A percentile compares a stretch with the other conserved stretches of the same genome.
These are phyloP conservation scores for Physcia stellaris DNA, from an alignment of 495 filamentous ascomycete genomes.

Conservation along the genomic window DNA sequence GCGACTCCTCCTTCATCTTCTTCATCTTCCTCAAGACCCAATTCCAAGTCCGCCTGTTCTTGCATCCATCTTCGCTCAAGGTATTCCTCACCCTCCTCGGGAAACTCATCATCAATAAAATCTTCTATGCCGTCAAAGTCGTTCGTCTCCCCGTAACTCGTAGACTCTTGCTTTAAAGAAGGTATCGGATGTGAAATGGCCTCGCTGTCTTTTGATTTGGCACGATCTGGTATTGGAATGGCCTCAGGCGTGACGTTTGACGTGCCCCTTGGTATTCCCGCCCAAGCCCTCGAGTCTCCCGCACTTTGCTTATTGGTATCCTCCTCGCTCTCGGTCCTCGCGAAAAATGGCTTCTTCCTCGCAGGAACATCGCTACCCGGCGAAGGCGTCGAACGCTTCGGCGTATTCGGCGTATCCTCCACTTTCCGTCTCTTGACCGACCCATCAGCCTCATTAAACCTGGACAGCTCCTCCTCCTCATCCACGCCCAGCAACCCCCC, in stretches of 20 bases:
- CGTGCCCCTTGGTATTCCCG: conserved; percentile 11
- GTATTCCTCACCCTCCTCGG: conserved; percentile 46
- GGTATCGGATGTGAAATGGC: conserved; percentile 13
- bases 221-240: conserved; percentile 2
- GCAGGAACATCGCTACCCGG: conserved; percentile 6
- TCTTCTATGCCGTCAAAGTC: conserved; percentile 55
- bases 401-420: conserved; percentile 13
- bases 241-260: conserved; percentile 5
- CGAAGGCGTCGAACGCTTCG: neutral
- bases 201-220: neutral
- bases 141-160: conserved; percentile 40
- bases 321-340: conserved; percentile 56
- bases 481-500: conserved; percentile 17
- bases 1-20: conserved; percentile 6
- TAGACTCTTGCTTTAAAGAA: conserved; percentile 41
- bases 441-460: conserved; percentile 39
- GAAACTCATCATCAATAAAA: conserved; percentile 31
- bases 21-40: conserved; percentile 15
- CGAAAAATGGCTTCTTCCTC: conserved; percentile 41
- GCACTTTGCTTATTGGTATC: neutral
- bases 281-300: neutral
- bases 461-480: conserved; percentile 15
- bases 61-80: conserved; percentile 46
- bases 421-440: conserved; percentile 28
- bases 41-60: conserved; percentile 46